Base-by-base conservation (phyloP, 75 land plant genomes). In the Pinus tabuliformis region DNA sequence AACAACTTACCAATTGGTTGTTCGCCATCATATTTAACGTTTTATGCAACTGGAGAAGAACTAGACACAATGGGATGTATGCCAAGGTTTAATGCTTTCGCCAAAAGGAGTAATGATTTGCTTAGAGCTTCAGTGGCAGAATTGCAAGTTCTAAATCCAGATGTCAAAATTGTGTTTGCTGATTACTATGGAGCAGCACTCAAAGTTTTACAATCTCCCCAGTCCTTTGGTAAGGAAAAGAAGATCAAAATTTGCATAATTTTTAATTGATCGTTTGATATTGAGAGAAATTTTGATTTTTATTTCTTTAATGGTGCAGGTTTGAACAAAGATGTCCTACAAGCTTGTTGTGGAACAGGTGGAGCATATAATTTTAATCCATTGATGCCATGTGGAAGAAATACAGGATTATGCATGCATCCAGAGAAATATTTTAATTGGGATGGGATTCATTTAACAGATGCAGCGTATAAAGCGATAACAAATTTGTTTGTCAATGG, bases 271-370 rank as follows among this genome's bases (percentile, higher is more conserved):
- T 33, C 33, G 33, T 39, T 39, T 39, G 6, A 39, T 5, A 15
- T 3, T 26, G 1, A 49, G 13, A 14, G 18, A 63, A 13, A 16
- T 63, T 5, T 63, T 63, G 6, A 30, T 63, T 12, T 63, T 14
- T 30, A 30, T 6, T 63, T 16, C 36, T 30, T 66, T 6, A 37
- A 39, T 66, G 30, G 70, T 66, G 70, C 12, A 66, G 70, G 70
- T 3, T 66, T 66, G 17, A 39, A 66, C 3, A 36, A 39, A 17
- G 12, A 37, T 17, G 49, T 39, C 14, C 21, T 66, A 16, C 8
- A 37, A 39, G 86, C 83, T 56, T 90, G 92, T 58, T 90, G 92
- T 62, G 91, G 92, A 42, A 80, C 78, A 37, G 86, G 84, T 21
- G 86, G 85, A 14, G 77, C 66, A 59, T 80, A 88, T 79, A 90